phyloP scores from a whole-genome alignment of 169 alveolate genomes.

The Miamiensis avidus region DNA sequence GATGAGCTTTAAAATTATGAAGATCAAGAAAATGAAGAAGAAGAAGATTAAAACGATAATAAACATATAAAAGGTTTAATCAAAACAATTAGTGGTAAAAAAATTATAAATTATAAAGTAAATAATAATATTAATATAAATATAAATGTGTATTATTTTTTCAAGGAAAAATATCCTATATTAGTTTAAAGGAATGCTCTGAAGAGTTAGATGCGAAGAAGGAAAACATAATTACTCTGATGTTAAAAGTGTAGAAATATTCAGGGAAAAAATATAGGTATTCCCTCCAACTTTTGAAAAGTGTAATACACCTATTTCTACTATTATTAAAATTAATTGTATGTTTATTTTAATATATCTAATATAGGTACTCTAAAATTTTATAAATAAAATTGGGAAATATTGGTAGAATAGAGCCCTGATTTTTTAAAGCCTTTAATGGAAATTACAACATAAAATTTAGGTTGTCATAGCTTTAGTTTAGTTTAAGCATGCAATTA shows the following conservation, averaged over 20 bases:
- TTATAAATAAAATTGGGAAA: neutral
- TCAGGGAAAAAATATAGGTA: neutral
- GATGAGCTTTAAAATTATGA: neutral
- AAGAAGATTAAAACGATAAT: neutral
- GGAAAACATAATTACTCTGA: conserved; percentile 1
- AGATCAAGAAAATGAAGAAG: neutral
- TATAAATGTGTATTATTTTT: no score
- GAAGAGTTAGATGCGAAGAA: conserved; percentile 10
- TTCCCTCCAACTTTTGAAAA: conserved; percentile 21
- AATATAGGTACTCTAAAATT: conserved; percentile 7
- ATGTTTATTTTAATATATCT: neutral
- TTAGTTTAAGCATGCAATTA: conserved; percentile 1
- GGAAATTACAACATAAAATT: conserved; percentile 3
- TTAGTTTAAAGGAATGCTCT: neutral
- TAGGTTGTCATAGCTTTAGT: conserved; percentile 3
- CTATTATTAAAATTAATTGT: no score
- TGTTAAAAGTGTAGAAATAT: conserved; percentile 12
- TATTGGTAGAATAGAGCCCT: neutral
- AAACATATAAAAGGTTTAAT: neutral
- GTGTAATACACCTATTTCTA: neutral
- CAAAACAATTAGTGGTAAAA: no score
- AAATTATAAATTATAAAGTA: no score
- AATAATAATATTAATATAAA: no score
- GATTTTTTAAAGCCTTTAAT: neutral
- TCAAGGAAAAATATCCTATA: neutral